Conservation (phyloP, 2,329 filamentous ascomycete genomes). For the Colletotrichum sp. region DNA sequence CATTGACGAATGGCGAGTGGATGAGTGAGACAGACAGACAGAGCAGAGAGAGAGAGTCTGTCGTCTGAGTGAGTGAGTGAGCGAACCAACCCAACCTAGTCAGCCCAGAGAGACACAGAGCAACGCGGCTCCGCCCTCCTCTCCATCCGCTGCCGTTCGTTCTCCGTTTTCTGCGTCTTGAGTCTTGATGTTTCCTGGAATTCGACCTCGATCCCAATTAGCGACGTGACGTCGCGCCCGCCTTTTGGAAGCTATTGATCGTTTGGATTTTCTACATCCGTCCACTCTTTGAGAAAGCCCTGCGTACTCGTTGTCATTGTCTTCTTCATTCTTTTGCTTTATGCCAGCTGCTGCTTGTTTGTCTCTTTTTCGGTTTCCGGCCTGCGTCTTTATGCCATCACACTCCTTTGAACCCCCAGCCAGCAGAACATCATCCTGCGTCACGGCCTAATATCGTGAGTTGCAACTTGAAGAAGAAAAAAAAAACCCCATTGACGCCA, state of each 20-base stretch:
- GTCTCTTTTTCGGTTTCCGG: neutral
- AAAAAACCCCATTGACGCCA: neutral
- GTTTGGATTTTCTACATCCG: neutral
- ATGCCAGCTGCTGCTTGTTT: neutral
- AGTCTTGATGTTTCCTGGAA: neutral
- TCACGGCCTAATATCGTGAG: neutral
- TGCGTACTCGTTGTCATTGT: neutral
- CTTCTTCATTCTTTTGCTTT: neutral
- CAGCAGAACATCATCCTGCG: neutral
- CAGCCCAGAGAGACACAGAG: neutral
- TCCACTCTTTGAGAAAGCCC: neutral
- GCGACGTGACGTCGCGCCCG: neutral
- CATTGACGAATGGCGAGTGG: neutral
- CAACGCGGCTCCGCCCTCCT: neutral
- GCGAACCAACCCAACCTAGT: neutral
- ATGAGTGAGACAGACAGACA: neutral
- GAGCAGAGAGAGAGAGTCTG: neutral
- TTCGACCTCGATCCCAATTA: neutral
- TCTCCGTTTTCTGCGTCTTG: neutral
- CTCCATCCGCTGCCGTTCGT: neutral
- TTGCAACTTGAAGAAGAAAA: neutral
- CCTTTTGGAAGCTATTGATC: neutral
- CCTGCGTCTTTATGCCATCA: neutral
- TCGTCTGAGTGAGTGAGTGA: neutral
- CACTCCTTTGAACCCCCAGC: neutral